Percentiles rank a stretch among this genome's conserved stretches.
These are phyloP conservation scores for Linderina pennispora DNA, from an alignment of 192 early-diverging fungal species.

Conservation along the genomic window DNA sequence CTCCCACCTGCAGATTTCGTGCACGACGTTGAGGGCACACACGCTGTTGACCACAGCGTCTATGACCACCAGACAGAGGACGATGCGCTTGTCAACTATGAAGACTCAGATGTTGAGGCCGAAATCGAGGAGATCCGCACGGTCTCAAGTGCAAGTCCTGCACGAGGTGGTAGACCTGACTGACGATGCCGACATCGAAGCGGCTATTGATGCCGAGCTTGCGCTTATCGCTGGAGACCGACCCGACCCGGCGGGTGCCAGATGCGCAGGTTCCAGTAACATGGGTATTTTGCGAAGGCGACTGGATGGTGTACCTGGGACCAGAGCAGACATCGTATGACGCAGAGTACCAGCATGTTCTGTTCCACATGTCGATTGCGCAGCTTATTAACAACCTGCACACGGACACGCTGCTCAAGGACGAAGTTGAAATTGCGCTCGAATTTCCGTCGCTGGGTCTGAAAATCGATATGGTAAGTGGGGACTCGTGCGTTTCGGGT, in stretches of 20 bases:
- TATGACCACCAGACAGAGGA: no score
- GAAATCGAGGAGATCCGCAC: not conserved
- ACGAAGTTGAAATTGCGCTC: slow-evolving; percentile 24
- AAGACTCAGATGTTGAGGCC: slow-evolving; percentile 5
- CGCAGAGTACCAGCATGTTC: slow-evolving; percentile 10
- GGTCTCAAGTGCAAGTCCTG: not conserved
- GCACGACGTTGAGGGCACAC: no score
- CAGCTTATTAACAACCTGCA: slow-evolving; percentile 32
- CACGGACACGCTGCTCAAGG: slow-evolving; percentile 18
- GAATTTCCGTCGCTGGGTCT: slow-evolving; percentile 39
- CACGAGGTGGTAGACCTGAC: not conserved
- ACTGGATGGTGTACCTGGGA: slow-evolving; percentile 42
- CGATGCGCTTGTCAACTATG: slow-evolving; percentile 39
- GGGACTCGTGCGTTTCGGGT: not conserved
- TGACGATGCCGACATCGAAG: not conserved
- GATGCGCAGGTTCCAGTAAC: slow-evolving; percentile 14
- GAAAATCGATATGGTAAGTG: slow-evolving; percentile 34
- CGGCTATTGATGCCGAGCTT: no score
- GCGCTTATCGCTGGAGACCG: no score
- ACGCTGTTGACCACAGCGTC: no score
- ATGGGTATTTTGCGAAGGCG: slow-evolving; percentile 33
- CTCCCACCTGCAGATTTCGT: no score
- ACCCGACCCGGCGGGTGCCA: no score
- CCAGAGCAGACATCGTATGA: slow-evolving; percentile 22
- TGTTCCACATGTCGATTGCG: slow-evolving; percentile 22